Conservation (phyloP, 768 basidiomycete genomes). For the Cyathus striatus region DNA sequence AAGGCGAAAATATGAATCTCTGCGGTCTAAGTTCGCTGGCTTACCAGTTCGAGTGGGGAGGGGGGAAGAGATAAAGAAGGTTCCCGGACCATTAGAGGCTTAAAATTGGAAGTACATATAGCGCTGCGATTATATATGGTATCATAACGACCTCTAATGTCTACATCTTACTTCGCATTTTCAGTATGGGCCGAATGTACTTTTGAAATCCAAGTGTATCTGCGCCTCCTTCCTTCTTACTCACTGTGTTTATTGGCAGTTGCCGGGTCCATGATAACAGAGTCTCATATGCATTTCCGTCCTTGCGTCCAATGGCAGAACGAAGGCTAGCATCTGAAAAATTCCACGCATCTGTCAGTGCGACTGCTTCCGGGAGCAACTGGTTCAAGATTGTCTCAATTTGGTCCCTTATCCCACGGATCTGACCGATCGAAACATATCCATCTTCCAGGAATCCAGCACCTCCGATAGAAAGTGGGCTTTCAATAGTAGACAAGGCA, state of each 20-base stretch:
- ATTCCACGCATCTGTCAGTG: constrained; percentile 17
- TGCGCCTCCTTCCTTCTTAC: constrained; percentile 8
- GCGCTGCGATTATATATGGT: no score
- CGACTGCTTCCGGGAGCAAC: constrained; percentile 16
- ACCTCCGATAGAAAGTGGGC: constrained; percentile 11
- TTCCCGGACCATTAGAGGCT: no score
- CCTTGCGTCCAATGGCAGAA: constrained; percentile 15
- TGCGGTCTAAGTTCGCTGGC: constrained; percentile 82
- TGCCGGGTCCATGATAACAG: constrained; percentile 19
- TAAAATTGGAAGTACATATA: no score
- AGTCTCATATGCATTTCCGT: constrained; percentile 17
- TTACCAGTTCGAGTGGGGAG: constrained; percentile 51
- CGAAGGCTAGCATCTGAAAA: constrained; percentile 17
- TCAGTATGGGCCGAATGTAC: constrained; percentile 13
- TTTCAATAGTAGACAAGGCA: constrained; percentile 17
- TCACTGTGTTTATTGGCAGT: constrained; percentile 12
- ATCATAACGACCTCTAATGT: no score
- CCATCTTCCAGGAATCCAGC: constrained; percentile 18
- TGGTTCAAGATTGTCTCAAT: constrained; percentile 6
- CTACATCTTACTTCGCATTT: no score
- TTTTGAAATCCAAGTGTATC: constrained; percentile 12
- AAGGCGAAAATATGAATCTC: constrained; percentile 74
- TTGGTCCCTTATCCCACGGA: constrained; percentile 8
- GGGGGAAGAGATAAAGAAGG: constrained; percentile 26
- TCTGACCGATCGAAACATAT: constrained; percentile 9